Percentiles rank a stretch among this genome's conserved stretches.
phyloP scores from a whole-genome alignment of 2,329 filamentous ascomycete species.

The Thelonectria rubi region DNA sequence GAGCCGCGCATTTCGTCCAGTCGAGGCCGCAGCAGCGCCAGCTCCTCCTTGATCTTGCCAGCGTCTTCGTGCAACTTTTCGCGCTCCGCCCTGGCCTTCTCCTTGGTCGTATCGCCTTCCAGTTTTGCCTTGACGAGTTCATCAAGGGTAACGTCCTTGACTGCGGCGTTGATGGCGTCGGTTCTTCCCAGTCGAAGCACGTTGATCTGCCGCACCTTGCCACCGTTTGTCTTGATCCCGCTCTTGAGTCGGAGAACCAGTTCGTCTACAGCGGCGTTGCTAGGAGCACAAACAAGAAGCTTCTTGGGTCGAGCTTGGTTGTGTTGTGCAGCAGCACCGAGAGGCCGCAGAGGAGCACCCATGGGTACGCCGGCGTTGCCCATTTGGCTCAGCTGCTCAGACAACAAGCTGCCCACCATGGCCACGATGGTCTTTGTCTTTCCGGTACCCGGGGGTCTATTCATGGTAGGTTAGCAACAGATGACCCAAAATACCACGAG shows the following conservation, averaged over 20 bases:
- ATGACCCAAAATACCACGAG: constrained; percentile 9
- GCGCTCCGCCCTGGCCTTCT: constrained; percentile 63
- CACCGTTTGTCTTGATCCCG: constrained; percentile 81
- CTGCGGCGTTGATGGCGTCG: constrained; percentile 89
- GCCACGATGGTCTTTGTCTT: constrained; percentile 99
- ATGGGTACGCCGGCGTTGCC: constrained; percentile 46
- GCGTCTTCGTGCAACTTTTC: constrained; percentile 72
- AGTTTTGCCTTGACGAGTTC: constrained; percentile 84
- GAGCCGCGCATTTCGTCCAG: constrained; percentile 73
- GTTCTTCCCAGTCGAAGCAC: constrained; percentile 90
- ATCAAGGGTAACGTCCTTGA: constrained; percentile 92
- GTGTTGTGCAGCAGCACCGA: constrained; percentile 29
- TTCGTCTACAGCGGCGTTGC: constrained; percentile 97
- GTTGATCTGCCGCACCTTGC: constrained; percentile 78
- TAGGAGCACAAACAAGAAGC: constrained; percentile 94
- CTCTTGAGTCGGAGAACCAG: constrained; percentile 90
- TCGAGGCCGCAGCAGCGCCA: constrained; percentile 75
- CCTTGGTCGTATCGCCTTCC: constrained; percentile 66
- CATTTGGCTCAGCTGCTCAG: constrained; percentile 49
- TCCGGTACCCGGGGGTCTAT: constrained; percentile 88
- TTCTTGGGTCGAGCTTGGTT: constrained; percentile 70
- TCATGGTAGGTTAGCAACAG: constrained; percentile 42
- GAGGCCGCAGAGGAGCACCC: constrained; percentile 44
- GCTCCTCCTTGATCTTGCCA: constrained; percentile 76
- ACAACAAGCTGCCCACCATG: constrained; percentile 85